Evolutionary conservation across 2,329 filamentous ascomycete species (phyloP), one percentile per base, ranked within the genome.

Genomic region (Fusarium siculi): DNA sequence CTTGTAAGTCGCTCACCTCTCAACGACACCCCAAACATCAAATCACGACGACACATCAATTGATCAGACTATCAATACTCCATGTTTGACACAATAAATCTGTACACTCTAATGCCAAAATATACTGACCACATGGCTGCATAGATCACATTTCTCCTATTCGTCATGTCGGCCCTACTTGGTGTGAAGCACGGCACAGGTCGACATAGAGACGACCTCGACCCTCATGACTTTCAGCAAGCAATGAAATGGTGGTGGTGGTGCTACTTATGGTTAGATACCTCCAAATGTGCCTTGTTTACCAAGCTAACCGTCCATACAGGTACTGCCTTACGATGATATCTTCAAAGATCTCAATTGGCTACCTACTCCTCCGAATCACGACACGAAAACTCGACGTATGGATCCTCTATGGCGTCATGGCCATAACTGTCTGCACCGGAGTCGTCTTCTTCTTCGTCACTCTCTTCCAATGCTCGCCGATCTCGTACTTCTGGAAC

Each of bases 101-200:
- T 25, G 18, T 19, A 25, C 12, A 19, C 19, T 34, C 4, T 16
- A 16, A 47, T 34, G 28, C 14, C n/a, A n/a, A 34, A 36, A 23
- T 32, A 23, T 19, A 28, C 23, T 34, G 28, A 36, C n/a, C 16
- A 16, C n/a, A 40, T 18, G 32, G 37, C 7, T 52, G 9, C 28
- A 53, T 34, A 83, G 81, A 67, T 72, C 12, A 80, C 76, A n/a
- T 85, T 84, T 64, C 63, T 79, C n/a, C 65, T 80, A 9, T 85
- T 81, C 69, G 75, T 77, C 50, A 72, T 74, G n/a, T 80, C 74
- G 44, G 79, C 82, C 2, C 76, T 82, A 6, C 42, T 77, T 1
- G 84, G 84, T 25, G 76, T 85, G 30, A 66, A 79, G 16, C 79
- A 84, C 69, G 84, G 84, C 23, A 86, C 84, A 1, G 84, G 84